phyloP scores from a whole-genome alignment of 2,329 filamentous ascomycete species.

The Neoscytalidium dimidiatum region DNA sequence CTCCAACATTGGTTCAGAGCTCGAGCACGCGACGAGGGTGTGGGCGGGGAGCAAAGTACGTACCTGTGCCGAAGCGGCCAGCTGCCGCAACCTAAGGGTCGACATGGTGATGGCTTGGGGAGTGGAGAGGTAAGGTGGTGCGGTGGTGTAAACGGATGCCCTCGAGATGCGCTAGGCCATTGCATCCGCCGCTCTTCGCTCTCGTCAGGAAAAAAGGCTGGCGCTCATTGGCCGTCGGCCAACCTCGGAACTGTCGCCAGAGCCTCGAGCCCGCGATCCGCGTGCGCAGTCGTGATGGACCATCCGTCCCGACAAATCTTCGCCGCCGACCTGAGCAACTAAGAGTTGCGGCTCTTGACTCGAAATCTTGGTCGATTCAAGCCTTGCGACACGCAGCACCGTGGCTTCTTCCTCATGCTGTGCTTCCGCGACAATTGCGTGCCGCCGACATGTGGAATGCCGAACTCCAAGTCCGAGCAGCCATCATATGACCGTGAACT shows the following conservation, averaged over 20 bases:
- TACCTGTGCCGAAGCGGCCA: slow-evolving; percentile 19
- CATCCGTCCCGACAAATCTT: slow-evolving; percentile 15
- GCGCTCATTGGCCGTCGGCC: slow-evolving; percentile 19
- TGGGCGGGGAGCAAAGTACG: not conserved
- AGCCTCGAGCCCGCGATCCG: slow-evolving; percentile 19
- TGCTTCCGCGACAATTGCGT: not conserved
- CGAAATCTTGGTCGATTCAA: not conserved
- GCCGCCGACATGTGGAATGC: slow-evolving; percentile 5
- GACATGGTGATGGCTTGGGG: slow-evolving; percentile 17
- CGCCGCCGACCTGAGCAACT: not conserved
- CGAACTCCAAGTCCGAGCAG: not conserved
- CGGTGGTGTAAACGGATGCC: slow-evolving; percentile 4
- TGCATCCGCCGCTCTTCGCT: slow-evolving; percentile 7
- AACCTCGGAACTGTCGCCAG: slow-evolving; percentile 15
- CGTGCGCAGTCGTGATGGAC: slow-evolving; percentile 15
- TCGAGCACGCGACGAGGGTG: not conserved
- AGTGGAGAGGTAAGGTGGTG: slow-evolving; percentile 18
- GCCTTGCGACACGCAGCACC: not conserved
- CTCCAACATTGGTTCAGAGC: not conserved
- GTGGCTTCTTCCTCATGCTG: not conserved
- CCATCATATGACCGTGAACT: not conserved
- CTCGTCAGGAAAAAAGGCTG: slow-evolving; percentile 16
- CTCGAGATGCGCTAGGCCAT: slow-evolving; percentile 12
- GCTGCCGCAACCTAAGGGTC: slow-evolving; percentile 20
- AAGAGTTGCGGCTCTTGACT: not conserved